A percentile compares a stretch with the other conserved stretches of the same genome.
These are phyloP conservation scores for Leonotis leonurus DNA, from an alignment of 257 asterid genomes.

Conservation along the genomic window DNA sequence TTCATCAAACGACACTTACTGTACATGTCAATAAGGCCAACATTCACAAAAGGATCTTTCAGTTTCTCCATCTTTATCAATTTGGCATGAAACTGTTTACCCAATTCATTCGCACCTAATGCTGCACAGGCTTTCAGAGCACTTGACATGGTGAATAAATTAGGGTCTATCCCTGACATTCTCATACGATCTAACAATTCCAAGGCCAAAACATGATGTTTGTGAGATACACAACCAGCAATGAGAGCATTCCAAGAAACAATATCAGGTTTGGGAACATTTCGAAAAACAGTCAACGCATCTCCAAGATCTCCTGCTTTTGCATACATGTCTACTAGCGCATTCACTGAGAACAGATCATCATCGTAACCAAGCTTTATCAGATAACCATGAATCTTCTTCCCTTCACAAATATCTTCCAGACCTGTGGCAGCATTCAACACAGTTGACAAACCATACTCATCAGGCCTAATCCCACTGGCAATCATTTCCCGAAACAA, in stretches of 20 bases:
- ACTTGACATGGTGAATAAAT: constrained; percentile 63
- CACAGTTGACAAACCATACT: constrained; percentile 70
- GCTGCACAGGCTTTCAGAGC: constrained; percentile 72
- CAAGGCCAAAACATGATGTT: constrained; percentile 37
- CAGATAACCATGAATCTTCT: constrained; percentile 51
- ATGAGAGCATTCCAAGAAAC: no score
- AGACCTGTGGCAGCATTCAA: no score
- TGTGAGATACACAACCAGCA: no score
- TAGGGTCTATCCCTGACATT: constrained; percentile 44
- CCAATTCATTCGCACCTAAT: no score
- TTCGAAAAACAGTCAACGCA: constrained; percentile 55
- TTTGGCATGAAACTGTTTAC: no score
- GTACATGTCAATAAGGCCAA: constrained; percentile 62
- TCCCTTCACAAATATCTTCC: constrained; percentile 43
- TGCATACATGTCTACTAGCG: no score
- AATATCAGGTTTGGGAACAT: constrained; percentile 51
- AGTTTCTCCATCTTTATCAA: constrained; percentile 33
- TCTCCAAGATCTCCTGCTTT: constrained; percentile 46
- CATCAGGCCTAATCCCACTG: constrained; percentile 53
- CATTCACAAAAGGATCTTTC: constrained; percentile 48
- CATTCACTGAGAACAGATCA: constrained; percentile 62
- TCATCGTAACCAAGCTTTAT: constrained; percentile 50
- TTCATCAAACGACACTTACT: constrained; percentile 28
- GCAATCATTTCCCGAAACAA: constrained; percentile 60
- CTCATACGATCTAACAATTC: constrained; percentile 44